Percentiles rank a stretch among this genome's conserved stretches.
These are phyloP conservation scores for Fraxinus platypoda DNA, from an alignment of 305 asterid genomes.

Conservation along the genomic window DNA sequence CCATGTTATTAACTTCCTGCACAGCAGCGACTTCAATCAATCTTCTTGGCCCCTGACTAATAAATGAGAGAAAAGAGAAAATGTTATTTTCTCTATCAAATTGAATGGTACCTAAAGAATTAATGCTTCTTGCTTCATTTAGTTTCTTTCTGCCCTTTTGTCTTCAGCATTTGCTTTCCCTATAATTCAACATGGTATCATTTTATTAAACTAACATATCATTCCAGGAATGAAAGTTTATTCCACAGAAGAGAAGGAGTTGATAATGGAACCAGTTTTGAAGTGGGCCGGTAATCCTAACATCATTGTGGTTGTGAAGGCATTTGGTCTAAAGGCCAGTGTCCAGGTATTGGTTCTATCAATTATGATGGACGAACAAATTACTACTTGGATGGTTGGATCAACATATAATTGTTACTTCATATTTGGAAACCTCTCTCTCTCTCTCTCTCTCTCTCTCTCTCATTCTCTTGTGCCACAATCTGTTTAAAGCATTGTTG, in stretches of 20 bases:
- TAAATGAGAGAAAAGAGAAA: not conserved
- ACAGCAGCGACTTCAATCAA: not conserved
- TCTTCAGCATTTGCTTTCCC: not conserved
- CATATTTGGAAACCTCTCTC: not conserved
- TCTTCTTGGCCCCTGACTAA: not conserved
- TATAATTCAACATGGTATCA: not conserved
- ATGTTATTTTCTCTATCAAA: not conserved
- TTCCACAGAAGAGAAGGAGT: constrained; percentile 86
- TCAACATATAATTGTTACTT: not conserved
- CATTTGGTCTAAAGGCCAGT: constrained; percentile 84
- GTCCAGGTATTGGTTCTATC: constrained; percentile 61
- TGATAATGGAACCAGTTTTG: constrained; percentile 87
- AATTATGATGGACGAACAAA: not conserved
- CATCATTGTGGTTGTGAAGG: constrained; percentile 78
- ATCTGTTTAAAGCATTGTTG: not conserved
- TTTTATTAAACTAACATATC: not conserved
- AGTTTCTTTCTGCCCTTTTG: not conserved
- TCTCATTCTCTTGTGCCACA: not conserved
- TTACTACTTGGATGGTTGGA: not conserved
- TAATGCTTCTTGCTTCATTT: not conserved
- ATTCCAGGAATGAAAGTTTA: constrained; percentile 89
- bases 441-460: no score
- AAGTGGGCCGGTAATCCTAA: constrained; percentile 98
- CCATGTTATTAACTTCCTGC: not conserved
- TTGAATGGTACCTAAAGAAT: not conserved